Base-by-base conservation (phyloP, 768 basidiomycete species). In the Leccinum ochraceum region DNA sequence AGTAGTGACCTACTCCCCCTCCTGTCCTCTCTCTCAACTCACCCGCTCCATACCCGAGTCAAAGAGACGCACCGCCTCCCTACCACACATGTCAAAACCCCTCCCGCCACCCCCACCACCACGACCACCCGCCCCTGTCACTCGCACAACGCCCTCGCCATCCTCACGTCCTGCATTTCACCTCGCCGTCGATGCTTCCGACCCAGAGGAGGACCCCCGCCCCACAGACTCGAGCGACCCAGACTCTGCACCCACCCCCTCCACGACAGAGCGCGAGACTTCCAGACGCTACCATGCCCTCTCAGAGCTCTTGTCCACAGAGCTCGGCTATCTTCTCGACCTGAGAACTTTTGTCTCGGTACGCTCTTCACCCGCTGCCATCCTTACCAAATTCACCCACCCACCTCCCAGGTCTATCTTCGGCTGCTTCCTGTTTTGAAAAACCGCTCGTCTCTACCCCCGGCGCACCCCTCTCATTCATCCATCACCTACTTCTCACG, bases 301-400 rank as follows among this genome's bases (percentile, higher is more conserved):
- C 54, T 80, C 86, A 64, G 96, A 98, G 75, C 78, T 98, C 44
- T 80, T 98, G 26, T 79, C 84, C 59, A 95, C 94, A 1, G 96
- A 98, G 77, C 78, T 85, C 20, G 85, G 86, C 7, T 98, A 98
- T 72, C 80, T 94, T 9, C 71, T 80, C 55, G 94, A 95, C 74
- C 75, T 98, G 67, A 83, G 86, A 61, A 83, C 83, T 9, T 80
- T 98, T 49, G 89, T 94, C 58, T 81, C 82, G 63, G 94, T 93
- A 71, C 61, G 82, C 75, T n/a, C 34, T 1, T n/a, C 51, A 14
- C 61, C 61, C 56, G 54, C 59, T 53, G 37, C 57, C 10, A 16
- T 50, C 55, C 1, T 56, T 22, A 7, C 54, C 16, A 34, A 36
- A 28, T 48, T 65, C 52, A 57, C 34, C 20, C 36, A 36, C 22